Base-by-base conservation (phyloP, 2,329 filamentous ascomycete genomes). In the Parascedosporium putredinis region DNA sequence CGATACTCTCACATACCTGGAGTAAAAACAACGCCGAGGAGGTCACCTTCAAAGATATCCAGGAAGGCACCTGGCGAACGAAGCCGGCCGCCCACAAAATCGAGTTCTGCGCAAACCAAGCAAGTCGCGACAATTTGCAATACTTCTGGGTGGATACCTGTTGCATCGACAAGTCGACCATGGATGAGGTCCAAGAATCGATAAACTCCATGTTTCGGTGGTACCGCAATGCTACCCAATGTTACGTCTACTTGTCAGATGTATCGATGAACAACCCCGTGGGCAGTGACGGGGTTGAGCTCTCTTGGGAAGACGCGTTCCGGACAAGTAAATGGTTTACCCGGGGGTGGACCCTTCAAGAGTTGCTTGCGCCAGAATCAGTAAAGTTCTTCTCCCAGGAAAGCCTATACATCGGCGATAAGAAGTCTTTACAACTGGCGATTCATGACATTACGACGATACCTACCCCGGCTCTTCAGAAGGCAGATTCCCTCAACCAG, bases 401-500 rank as follows among this genome's bases (percentile, higher is more conserved):
- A 9, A 52, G 55, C 20, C 12, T 12, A 9, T 45, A 18, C 31
- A 49, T 62, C 8, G 58, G 58, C 12, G 54, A 54, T 44, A 61
- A 57, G 53, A 49, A 34, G 36, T 53, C 55, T 16, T 44, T 61
- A 9, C 51, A 57, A 45, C 45, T 38, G 36, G 25, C 50, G 20
- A 59, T 62, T 48, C 51, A 55, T 36, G 50, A 56, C 22, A 55
- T 58, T n/a, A 61, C 57, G 2, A 51, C 50, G 9, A 58, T 61
- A 42, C 47, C 55, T 18, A 31, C 43, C 16, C 7, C 8, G 2
- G 55, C 55, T n/a, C 54, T 60, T 20, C 38, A 49, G 33, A 50
- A 49, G 29, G 29, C n/a, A n/a, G 27, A 23, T n/a, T 22, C 47
- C 40, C 45, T 57, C 10, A 42, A 46, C 4, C 20, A 50, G 23